Evolutionary conservation across 345 rosid species (phyloP), one percentile per base, ranked within the genome.

Genomic region (Brassica rapa): DNA sequence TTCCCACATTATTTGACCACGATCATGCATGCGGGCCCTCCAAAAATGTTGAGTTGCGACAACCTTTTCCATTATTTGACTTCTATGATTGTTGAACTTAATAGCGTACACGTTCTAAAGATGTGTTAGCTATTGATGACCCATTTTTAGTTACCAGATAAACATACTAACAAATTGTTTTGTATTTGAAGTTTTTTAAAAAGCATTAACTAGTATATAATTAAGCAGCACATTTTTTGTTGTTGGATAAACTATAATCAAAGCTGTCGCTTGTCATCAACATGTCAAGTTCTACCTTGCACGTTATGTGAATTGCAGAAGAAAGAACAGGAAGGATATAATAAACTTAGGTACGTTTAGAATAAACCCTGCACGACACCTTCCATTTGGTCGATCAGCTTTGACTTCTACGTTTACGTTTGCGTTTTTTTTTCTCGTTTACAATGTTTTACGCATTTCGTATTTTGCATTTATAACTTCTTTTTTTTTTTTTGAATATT

Each of bases 321-420:
- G 37, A 53, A 23, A 23, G 70, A 70, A 55, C 30, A 51, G 4
- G 4, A 6, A 62, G 23, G 51, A 62, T 68, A 62, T 35, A 11
- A 73, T 49, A 73, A 68, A 79, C 41, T 61, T 12, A 21, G 69
- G 69, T 1, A 73, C n/a, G 15, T 53, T 3, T 60, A 33, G 30
- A 10, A 43, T 62, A 62, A 80, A 70, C 55, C 83, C 65, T 80
- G 72, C 80, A 80, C 83, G 83, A 64, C 72, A 70, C 76, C 41
- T 37, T 70, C 73, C 29, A 0, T 74, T 80, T 0, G 37, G 32
- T 70, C 15, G 35, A 60, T 59, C 57, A 33, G 30, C 68, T 21
- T 80, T 80, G 83, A 80, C 83, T 80, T 80, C 46, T 56, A 75
- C 80, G 83, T 70, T 56, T 80, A 64, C 14, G 35, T 80, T 78